These are phyloP conservation scores for Aspergillus quadricinctus DNA, from an alignment of 2,329 filamentous ascomycete genomes.

Conservation along the genomic window DNA sequence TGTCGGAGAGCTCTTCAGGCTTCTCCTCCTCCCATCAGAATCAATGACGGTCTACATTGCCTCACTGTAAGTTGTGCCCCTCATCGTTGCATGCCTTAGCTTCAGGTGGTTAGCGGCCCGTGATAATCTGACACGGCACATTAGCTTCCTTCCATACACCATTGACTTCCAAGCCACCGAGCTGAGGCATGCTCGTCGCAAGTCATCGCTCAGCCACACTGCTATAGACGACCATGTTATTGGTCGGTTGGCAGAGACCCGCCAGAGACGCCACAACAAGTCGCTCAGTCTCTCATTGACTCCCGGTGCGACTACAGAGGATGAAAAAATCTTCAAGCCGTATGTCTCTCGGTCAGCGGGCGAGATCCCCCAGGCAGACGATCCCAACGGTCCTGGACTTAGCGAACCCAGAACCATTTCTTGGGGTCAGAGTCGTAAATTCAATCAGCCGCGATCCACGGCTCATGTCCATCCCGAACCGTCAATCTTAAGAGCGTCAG, in stretches of 20 bases:
- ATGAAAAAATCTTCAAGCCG: constrained; percentile 37
- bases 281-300: constrained; percentile 25
- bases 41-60: constrained; percentile 33
- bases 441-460: constrained; percentile 74
- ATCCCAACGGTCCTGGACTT: constrained; percentile 27
- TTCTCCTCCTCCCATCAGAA: neutral
- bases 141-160: constrained; percentile 35
- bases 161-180: constrained; percentile 30
- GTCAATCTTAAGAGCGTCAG: constrained; percentile 59
- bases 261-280: constrained; percentile 14
- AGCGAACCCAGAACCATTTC: constrained; percentile 70
- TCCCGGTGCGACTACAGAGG: constrained; percentile 36
- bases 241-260: constrained; percentile 20
- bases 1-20: neutral
- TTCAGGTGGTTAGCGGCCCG: neutral
- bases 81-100: neutral
- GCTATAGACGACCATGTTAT: constrained; percentile 21
- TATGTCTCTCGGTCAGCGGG: constrained; percentile 25
- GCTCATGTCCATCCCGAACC: constrained; percentile 69
- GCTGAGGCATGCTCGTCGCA: constrained; percentile 17
- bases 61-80: constrained; percentile 26
- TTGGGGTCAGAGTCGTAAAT: constrained; percentile 63
- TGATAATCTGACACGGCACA: constrained; percentile 1
- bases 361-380: constrained; percentile 26
- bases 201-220: constrained; percentile 20